Evolutionary conservation across 441 rosid genomes (phyloP).

Genomic region (Codiaeum variegatum): DNA sequence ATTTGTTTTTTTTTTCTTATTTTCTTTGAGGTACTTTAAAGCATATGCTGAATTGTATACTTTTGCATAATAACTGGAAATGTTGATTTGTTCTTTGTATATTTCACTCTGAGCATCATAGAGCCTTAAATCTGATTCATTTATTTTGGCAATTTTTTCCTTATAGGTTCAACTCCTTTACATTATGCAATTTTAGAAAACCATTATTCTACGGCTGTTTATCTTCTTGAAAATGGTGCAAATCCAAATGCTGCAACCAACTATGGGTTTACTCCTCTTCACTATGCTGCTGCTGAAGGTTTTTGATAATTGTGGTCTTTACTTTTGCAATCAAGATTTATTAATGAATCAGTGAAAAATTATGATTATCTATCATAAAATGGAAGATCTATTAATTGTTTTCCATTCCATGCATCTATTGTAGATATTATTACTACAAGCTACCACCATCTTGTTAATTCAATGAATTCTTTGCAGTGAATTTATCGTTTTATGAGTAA

Average conservation of each 20-base stretch:
- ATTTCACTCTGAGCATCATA: background rate
- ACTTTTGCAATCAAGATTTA: background rate
- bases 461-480: background rate
- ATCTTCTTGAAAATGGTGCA: slow-evolving; percentile 24
- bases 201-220: background rate
- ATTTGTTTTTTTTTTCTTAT: background rate
- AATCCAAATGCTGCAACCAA: slow-evolving; percentile 12
- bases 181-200: slow-evolving; percentile 12
- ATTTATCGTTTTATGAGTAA: background rate
- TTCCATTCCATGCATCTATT: background rate
- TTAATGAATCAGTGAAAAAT: too few species aligned
- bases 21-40: too few species aligned
- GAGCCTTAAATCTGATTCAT: background rate
- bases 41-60: too few species aligned
- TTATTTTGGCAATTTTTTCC: background rate
- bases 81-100: background rate
- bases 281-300: slow-evolving; percentile 9
- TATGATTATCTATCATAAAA: background rate
- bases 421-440: background rate
- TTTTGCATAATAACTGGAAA: background rate
- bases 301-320: background rate
- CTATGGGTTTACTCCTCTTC: slow-evolving; percentile 7
- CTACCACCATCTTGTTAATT: background rate
- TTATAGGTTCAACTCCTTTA: slow-evolving; percentile 13
- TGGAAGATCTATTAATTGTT: background rate